phyloP scores from a whole-genome alignment of 2,329 filamentous ascomycete genomes.

The Talaromyces amestolkiae region DNA sequence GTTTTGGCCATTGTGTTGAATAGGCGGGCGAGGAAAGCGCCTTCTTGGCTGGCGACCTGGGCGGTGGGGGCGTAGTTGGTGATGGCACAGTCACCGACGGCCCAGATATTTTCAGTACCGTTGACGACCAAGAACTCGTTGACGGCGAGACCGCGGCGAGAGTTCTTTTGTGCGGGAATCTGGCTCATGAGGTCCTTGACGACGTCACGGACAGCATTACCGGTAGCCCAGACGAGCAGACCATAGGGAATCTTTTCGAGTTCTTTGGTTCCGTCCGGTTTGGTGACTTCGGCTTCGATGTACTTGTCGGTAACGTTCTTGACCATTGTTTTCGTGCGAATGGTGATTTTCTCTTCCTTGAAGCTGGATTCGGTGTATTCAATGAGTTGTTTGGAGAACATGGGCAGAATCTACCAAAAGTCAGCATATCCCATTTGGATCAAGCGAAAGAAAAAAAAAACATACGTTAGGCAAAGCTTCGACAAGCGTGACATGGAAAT shows the following conservation, averaged over 20 bases:
- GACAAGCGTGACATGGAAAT: conserved; percentile 96
- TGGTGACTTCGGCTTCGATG: conserved; percentile 83
- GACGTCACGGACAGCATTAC: conserved; percentile 86
- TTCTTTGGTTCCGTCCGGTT: conserved; percentile 80
- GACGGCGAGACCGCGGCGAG: conserved; percentile 87
- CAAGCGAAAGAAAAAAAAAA: neutral
- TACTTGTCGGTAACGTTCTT: conserved; percentile 92
- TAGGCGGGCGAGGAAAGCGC: conserved; percentile 86
- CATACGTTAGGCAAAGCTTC: conserved; percentile 86
- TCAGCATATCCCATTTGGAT: neutral
- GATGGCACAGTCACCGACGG: conserved; percentile 93
- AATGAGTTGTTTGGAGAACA: conserved; percentile 98
- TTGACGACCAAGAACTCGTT: conserved; percentile 99
- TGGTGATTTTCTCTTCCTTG: conserved; percentile 96
- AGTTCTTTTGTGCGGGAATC: conserved; percentile 93
- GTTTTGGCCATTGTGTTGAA: conserved; percentile 99
- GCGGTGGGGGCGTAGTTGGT: conserved; percentile 97
- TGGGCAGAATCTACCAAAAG: conserved; percentile 65
- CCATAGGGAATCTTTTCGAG: conserved; percentile 84
- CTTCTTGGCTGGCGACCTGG: conserved; percentile 94
- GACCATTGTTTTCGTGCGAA: conserved; percentile 98
- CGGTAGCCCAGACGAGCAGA: conserved; percentile 95
- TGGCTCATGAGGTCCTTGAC: conserved; percentile 88
- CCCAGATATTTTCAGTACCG: conserved; percentile 95
- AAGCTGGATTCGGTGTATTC: conserved; percentile 99